Base-by-base conservation (phyloP, 208 protist species). In the Perkinsela sp. region DNA sequence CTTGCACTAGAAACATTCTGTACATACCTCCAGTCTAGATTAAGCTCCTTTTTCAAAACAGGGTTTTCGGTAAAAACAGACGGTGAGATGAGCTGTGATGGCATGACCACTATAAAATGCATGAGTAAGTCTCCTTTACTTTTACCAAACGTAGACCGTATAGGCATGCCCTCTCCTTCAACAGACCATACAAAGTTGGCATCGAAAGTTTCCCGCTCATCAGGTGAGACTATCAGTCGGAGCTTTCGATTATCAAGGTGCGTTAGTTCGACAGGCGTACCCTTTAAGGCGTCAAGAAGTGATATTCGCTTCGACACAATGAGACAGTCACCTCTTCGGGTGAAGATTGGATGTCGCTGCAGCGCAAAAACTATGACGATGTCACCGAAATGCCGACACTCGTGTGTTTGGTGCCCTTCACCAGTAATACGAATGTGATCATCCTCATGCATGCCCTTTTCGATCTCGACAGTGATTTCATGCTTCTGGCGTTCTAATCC, bases 301-400 rank as follows among this genome's bases (percentile, higher is more conserved):
- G 75, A 83, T 70, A 98, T 77, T 70, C 71, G 67, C 73, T 80
- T 77, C 28, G 83, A 73, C 73, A 95, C 90, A 69, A 93, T 32
- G 0, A 98, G 81, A 75, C 97, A 90, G n/a, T 83, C 71, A 31
- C 87, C 93, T 0, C 92, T 71, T 67, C 95, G 83, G 16, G 79
- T 73, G 73, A 97, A 98, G 13, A 83, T 30, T 29, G 77, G 66
- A 75, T 98, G 95, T 67, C 83, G 73, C 71, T 91, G 87, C 72
- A 95, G 76, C 15, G 82, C 71, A 0, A 98, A 70, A 1, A 97
- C 80, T 68, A 98, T 90, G 31, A 98, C 76, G 66, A 98, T 84
- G 73, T 98, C 94, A 22, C 94, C 95, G 48, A 94, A 80, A 1
- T 87, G 72, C 0, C 77, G 74, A 57, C 92, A 73, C 32, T 81